These are phyloP conservation scores for Trypanosoma mega DNA, from an alignment of 208 protist genomes.

Conservation along the genomic window DNA sequence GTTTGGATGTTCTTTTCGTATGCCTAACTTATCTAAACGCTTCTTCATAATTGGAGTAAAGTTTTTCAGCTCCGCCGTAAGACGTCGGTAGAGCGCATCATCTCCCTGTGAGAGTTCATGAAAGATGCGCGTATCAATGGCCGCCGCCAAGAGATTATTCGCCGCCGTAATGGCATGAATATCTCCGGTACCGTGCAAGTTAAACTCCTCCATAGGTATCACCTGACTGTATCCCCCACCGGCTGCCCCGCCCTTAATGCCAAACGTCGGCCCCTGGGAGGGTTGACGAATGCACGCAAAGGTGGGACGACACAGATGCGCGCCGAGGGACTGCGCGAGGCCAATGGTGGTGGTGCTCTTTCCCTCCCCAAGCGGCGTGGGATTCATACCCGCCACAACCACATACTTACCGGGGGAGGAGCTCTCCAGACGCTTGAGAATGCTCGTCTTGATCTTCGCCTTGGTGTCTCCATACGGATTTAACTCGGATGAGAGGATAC, in stretches of 20 bases:
- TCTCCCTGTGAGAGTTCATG: constrained; percentile 95
- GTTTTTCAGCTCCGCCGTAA: constrained; percentile 65
- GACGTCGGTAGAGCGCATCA: constrained; percentile 81
- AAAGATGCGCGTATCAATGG: constrained; percentile 97
- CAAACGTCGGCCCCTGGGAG: constrained; percentile 96
- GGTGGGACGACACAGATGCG: constrained; percentile 90
- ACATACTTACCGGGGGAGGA: constrained; percentile 94
- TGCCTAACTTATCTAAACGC: constrained; percentile 92
- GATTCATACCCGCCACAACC: constrained; percentile 94
- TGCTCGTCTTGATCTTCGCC: constrained; percentile 87
- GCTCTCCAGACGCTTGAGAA: constrained; percentile 86
- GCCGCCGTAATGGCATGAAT: constrained; percentile 98
- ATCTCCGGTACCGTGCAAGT: constrained; percentile 98
- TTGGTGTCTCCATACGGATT: constrained; percentile 91
- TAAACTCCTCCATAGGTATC: constrained; percentile 98
- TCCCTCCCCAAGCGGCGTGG: constrained; percentile 95
- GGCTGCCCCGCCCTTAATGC: constrained; percentile 97
- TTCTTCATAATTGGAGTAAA: constrained; percentile 93
- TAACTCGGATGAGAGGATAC: constrained; percentile 90
- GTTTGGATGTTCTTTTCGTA: constrained; percentile 89
- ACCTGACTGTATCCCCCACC: constrained; percentile 97
- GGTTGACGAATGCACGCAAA: constrained; percentile 98
- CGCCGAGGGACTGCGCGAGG: constrained; percentile 96
- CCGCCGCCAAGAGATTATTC: constrained; percentile 96
- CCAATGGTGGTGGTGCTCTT: constrained; percentile 98